Base-by-base conservation (phyloP, 208 protist species). In the Leishmania braziliensis region DNA sequence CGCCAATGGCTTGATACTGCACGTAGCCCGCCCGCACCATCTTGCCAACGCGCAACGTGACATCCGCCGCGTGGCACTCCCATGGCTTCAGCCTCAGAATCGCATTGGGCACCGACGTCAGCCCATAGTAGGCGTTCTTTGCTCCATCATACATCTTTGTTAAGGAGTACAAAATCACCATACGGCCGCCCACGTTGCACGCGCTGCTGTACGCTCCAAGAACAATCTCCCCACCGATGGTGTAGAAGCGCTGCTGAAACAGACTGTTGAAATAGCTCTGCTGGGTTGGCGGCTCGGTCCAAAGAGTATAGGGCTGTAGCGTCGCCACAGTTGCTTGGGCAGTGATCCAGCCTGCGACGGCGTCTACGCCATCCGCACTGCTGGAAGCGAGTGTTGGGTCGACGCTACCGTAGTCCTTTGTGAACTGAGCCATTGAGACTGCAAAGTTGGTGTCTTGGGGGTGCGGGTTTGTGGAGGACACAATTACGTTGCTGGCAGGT, bases 171-270 rank as follows among this genome's bases (percentile, higher is more conserved):
- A 84, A 62, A 16, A 84, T 53, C 56, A 80, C 81, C 75, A 80
- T 77, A 39, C 81, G 81, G n/a, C 81, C 81, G 18, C 81, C 81
- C 1, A 80, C n/a, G 76, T 80, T 84, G 70, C 81, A 84, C 20
- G 26, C 48, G 3, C 0, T 50, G 23, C 54, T 77, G 70, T 69
- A 80, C 50, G 58, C 29, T 14, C 81, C 81, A 16, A 84, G 70
- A 14, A 72, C 14, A 23, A 80, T 62, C 16, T 81, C 70, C 0
- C n/a, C 51, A 63, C 76, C 75, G 29, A 84, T 48, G 23, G 76
- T 80, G 81, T 78, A 80, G 20, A 62, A 5, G 5, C 29, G 66
- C 36, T n/a, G 56, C 14, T 46, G 1, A 16, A 54, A 78, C 50
- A 84, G n/a, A 0, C 56, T 48, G 9, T 46, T 6, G 20, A 71